These are phyloP conservation scores for Stagonosporopsis cucurbitacearum DNA, from an alignment of 2,329 filamentous ascomycete genomes.

Conservation along the genomic window DNA sequence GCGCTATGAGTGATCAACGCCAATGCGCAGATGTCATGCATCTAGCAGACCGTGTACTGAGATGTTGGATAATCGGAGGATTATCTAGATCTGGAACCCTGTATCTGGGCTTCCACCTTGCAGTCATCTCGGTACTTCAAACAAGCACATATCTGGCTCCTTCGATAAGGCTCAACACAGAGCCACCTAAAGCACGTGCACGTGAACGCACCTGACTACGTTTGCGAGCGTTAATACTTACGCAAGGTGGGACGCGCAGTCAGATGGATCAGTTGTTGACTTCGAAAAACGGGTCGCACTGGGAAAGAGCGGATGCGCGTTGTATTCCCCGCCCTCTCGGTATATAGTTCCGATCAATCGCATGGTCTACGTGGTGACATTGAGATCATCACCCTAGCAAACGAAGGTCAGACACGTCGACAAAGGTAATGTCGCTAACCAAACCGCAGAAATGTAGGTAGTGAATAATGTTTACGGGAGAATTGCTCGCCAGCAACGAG, in stretches of 20 bases:
- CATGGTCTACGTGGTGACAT: neutral
- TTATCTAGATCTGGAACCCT: neutral
- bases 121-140: neutral
- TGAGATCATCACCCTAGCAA: neutral
- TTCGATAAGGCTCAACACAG: neutral
- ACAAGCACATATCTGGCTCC: neutral
- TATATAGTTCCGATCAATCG: neutral
- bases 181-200: neutral
- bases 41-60: neutral
- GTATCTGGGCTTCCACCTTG: neutral
- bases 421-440: neutral
- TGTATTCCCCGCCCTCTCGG: constrained; percentile 1
- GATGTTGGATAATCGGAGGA: neutral
- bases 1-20: neutral
- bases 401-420: neutral
- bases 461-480: too few relatives aligned
- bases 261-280: neutral
- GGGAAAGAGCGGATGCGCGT: neutral
- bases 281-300: neutral
- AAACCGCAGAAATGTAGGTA: neutral
- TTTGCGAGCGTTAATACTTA: neutral
- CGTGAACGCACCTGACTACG: neutral
- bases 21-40: neutral
- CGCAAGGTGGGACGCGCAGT: neutral
- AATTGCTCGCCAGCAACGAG: neutral